A percentile compares a stretch with the other conserved stretches of the same genome.
Conservation (phyloP, 2,329 filamentous ascomycete species). For the Chrysosphaeria jannelii region DNA sequence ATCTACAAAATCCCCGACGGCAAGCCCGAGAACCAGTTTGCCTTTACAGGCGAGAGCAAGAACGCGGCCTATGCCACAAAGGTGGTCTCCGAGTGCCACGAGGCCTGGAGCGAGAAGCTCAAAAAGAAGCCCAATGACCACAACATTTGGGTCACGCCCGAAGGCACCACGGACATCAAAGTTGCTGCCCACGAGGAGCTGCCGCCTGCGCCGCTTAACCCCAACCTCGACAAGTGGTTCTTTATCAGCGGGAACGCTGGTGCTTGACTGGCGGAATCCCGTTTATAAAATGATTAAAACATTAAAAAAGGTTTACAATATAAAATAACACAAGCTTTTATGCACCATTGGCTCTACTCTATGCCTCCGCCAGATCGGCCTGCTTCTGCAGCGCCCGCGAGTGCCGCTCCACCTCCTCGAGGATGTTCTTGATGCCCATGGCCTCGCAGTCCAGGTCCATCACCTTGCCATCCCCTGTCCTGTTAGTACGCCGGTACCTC, state of each 20-base stretch:
- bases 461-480: slow-evolving; percentile 68
- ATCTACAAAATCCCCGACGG: slow-evolving; percentile 99
- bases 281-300: no score
- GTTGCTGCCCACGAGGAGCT: slow-evolving; percentile 57
- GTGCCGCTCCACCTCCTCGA: slow-evolving; percentile 74
- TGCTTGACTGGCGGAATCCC: no score
- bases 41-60: slow-evolving; percentile 99
- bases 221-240: slow-evolving; percentile 99
- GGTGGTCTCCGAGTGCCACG: slow-evolving; percentile 78
- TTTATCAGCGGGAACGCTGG: slow-evolving; percentile 99
- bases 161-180: slow-evolving; percentile 46
- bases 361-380: slow-evolving; percentile 40
- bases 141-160: slow-evolving; percentile 39
- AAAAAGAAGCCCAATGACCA: slow-evolving; percentile 60
- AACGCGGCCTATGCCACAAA: slow-evolving; percentile 98
- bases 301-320: no score
- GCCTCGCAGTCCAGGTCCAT: slow-evolving; percentile 56
- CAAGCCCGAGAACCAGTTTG: slow-evolving; percentile 99
- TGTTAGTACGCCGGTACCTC: neutral
- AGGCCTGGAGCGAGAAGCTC: slow-evolving; percentile 92
- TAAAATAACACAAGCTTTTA: no score
- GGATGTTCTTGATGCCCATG: slow-evolving; percentile 57
- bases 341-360: no score
- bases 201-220: slow-evolving; percentile 64
- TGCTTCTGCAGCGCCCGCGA: slow-evolving; percentile 56